Evolutionary conservation across 805 yeast species (phyloP), one percentile per base, ranked within the genome.

Genomic region (Nakazawaea ishiwadae): DNA sequence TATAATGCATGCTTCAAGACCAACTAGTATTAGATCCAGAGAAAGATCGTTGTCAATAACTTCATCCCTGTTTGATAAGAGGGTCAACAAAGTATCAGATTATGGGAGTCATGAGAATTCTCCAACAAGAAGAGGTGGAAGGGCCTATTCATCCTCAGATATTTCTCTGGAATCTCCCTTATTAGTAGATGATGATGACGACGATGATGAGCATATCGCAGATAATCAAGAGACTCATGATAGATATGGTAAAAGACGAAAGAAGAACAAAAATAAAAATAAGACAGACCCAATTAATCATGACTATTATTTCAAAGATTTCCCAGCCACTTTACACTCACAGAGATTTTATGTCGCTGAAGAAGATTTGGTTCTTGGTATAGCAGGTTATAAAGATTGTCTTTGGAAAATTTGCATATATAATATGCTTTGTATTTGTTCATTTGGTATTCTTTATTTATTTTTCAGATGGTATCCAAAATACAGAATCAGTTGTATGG

Each of bases 291-390:
- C 49, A 46, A 53, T 44, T 18, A 46, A 52, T 34, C 77, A 73
- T 47, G 75, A 73, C 34, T 64, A 63, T 42, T 64, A 66, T 44
- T 76, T 63, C 50, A 65, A 71, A 3, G 44, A 58, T 7, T 56
- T 58, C 41, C 62, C 64, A 4, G 71, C 84, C 0, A 60, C 49
- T 10, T 60, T 71, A 37, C 66, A 65, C 42, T 73, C 70, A 49
- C 99, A 93, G 62, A 71, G 96, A 44, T 88, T 85, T 59, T 93
- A 91, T 59, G 75, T 93, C 47, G 90, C 96, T 0, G 98, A 93
- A 59, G 99, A 93, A 58, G 99, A 93, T 65, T 67, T 93, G 54
- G 91, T 91, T 10, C 76, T 93, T 45, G 96, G 96, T 47, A 84
- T 93, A 47, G 99, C 97, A 0, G 98, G 98, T 4, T 93, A 86